phyloP scores from a whole-genome alignment of 306 rosid genomes.

The Coriaria nepalensis region DNA sequence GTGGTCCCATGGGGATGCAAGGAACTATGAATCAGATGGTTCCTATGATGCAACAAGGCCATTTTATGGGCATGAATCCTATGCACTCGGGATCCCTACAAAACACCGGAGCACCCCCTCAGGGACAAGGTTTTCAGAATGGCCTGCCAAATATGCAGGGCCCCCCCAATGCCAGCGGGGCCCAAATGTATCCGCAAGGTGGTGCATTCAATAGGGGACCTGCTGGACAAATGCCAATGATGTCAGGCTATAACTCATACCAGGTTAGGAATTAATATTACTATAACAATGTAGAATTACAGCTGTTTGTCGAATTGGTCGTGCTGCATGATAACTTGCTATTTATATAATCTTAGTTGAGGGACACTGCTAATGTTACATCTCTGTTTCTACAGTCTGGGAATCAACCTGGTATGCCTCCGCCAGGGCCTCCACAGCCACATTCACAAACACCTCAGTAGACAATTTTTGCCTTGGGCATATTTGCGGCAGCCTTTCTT shows the following conservation, averaged over 20 bases:
- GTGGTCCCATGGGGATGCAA: conserved; percentile 82
- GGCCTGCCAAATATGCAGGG: conserved; percentile 78
- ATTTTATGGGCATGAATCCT: conserved; percentile 81
- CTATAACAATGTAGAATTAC: not conserved
- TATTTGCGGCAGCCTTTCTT: not conserved
- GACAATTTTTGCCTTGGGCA: not conserved
- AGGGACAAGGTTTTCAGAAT: conserved; percentile 52
- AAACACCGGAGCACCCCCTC: conserved; percentile 50
- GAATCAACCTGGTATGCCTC: conserved; percentile 68
- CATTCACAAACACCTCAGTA: conserved; percentile 59
- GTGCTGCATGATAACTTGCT: not conserved
- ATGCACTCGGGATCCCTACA: conserved; percentile 80
- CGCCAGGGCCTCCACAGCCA: conserved; percentile 30
- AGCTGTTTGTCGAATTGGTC: not conserved
- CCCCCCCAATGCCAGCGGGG: conserved; percentile 46
- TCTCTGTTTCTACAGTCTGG: conserved; percentile 37
- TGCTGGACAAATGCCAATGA: conserved; percentile 85
- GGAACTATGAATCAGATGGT: conserved; percentile 81
- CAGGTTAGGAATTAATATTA: conserved; percentile 35
- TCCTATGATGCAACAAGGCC: conserved; percentile 67
- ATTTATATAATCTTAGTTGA: not conserved
- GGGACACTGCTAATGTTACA: conserved; percentile 1
- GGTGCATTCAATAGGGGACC: conserved; percentile 67
- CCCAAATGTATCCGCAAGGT: conserved; percentile 61
- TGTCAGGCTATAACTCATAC: conserved; percentile 88